Base-by-base conservation (phyloP, 106 monocot genomes). In the Apostasia shenzhenica region DNA sequence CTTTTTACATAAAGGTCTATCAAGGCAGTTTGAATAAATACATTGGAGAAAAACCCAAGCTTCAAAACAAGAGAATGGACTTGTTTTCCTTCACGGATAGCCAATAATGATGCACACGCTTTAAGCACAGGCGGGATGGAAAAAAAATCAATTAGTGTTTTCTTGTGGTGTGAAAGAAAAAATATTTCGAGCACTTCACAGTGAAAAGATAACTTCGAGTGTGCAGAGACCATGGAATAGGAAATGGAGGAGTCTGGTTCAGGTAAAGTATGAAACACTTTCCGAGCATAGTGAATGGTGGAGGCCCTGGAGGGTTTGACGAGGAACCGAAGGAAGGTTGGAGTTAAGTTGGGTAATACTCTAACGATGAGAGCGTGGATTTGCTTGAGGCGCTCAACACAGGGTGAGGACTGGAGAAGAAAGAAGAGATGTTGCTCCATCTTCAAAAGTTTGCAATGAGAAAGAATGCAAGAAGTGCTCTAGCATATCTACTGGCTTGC, bases 1-100 rank as follows among this genome's bases (percentile, higher is more conserved):
- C 39, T 73, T 68, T 91, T 91, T 0, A 81, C 67, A 48, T 95
- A 95, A 71, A 89, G 89, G 71, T 91, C 91, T 39, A 95, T 81
- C 71, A 95, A 59, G 14, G 82, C 79, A n/a, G 88, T 82, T 54
- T 82, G 88, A 62, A 91, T 69, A 47, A 83, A 95, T 2, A 71
- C 59, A 71, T 82, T 82, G 8, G 72, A 80, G 45, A 50, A 75
- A 40, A 84, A 63, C 9, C 88, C 91, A 72, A 61, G 73, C 44
- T 61, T 56, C 14, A 86, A 14, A 54, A 77, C 78, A 14, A 86
- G 60, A 3, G 73, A 76, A 60, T 95, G 95, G 5, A 91, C 48
- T 47, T 88, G 82, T 43, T 61, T 76, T 3, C 91, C 95, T 39
- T 80, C 82, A 2, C 0, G 8, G 1, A 58, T 40, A 12, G 78